Percentiles rank a stretch among this genome's conserved stretches.
Conservation (phyloP, 2,329 filamentous ascomycete genomes). For the Trichophyton equinum region DNA sequence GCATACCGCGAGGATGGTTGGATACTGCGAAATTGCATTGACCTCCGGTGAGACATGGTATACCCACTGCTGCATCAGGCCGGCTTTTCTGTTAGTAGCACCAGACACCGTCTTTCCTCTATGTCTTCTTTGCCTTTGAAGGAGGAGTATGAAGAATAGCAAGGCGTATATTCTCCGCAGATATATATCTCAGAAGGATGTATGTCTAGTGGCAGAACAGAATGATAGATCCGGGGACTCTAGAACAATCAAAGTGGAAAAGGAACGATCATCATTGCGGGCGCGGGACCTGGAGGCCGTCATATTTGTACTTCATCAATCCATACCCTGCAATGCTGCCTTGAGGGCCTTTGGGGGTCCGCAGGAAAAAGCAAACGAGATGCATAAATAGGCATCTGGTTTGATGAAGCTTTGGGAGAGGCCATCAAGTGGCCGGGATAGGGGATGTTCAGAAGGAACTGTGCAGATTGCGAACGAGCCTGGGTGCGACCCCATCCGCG, state of each 20-base stretch:
- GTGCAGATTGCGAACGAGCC: not conserved
- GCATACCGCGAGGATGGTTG: constrained; percentile 39
- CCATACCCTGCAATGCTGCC: not conserved
- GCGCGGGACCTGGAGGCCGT: not conserved
- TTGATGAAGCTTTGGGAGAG: not conserved
- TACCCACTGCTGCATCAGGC: constrained; percentile 41
- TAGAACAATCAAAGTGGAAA: not conserved
- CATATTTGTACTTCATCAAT: not conserved
- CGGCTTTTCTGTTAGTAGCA: not conserved
- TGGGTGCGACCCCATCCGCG: not conserved
- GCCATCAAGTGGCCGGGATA: not conserved
- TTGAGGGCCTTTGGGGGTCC: not conserved
- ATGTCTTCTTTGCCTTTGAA: not conserved
- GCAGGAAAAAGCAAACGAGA: not conserved
- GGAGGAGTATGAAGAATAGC: not conserved
- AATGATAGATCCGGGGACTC: not conserved
- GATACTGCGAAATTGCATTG: constrained; percentile 38
- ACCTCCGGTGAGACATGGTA: constrained; percentile 38
- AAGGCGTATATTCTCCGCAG: no score
- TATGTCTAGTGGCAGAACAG: not conserved
- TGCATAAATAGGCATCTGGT: not conserved
- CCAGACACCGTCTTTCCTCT: not conserved
- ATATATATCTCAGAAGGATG: not conserved
- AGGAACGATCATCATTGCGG: not conserved
- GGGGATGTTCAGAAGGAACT: not conserved